A percentile compares a stretch with the other conserved stretches of the same genome.
Evolutionary conservation across 495 filamentous ascomycete species (phyloP).

Genomic region (Podospora bellae-mahoneyi): DNA sequence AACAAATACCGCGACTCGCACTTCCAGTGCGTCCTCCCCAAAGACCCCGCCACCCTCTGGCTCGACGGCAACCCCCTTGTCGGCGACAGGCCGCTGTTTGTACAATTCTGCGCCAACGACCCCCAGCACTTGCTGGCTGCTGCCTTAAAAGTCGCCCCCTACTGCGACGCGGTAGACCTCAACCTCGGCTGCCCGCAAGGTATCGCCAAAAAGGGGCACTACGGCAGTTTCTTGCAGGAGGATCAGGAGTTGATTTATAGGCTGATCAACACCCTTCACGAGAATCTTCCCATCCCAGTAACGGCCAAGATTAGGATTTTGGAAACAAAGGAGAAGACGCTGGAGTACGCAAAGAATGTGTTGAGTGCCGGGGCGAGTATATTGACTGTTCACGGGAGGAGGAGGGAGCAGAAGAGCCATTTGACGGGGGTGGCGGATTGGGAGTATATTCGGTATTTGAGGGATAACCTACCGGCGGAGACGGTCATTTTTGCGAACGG

Average conservation of each 20-base stretch:
- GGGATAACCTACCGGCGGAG: constrained; percentile 78
- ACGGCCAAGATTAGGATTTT: constrained; percentile 94
- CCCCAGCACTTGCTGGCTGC: constrained; percentile 73
- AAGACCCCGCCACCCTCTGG: constrained; percentile 37
- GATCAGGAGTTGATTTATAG: constrained; percentile 77
- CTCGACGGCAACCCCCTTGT: constrained; percentile 77
- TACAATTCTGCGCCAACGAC: constrained; percentile 95
- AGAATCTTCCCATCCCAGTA: constrained; percentile 69
- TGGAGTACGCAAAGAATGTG: constrained; percentile 87
- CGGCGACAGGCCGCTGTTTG: constrained; percentile 83
- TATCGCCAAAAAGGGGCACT: constrained; percentile 84
- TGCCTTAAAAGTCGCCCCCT: constrained; percentile 69
- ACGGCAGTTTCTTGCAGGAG: constrained; percentile 93
- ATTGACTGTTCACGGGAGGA: constrained; percentile 85
- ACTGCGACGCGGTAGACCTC: constrained; percentile 93
- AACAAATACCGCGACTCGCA: constrained; percentile 68
- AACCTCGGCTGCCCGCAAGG: constrained; percentile 98
- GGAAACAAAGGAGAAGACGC: constrained; percentile 77
- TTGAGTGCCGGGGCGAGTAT: constrained; percentile 87
- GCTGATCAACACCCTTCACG: constrained; percentile 74
- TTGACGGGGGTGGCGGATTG: constrained; percentile 93
- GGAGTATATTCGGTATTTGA: constrained; percentile 73
- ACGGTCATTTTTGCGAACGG: constrained; percentile 96
- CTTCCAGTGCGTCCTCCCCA: constrained; percentile 61
- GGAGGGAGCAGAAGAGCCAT: constrained; percentile 91